These are phyloP conservation scores for Excoecaria agallocha DNA, from an alignment of 345 rosid genomes.

Conservation along the genomic window DNA sequence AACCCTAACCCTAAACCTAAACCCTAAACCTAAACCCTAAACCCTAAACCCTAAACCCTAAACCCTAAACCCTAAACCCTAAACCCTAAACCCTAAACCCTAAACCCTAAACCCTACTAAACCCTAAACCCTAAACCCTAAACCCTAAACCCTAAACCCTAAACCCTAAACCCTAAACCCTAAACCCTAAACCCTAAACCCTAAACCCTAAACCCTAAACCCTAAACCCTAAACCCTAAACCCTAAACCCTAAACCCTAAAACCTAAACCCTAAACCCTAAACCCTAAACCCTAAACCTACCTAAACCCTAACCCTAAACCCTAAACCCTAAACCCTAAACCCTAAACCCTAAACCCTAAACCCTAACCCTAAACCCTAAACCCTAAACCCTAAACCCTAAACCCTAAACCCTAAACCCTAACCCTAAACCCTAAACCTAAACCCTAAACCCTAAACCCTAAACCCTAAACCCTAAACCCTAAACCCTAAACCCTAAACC, in stretches of 20 bases:
- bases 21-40: constrained; percentile 27
- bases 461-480: constrained; percentile 22
- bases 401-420: constrained; percentile 24
- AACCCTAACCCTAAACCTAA: constrained; percentile 29
- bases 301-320: constrained; percentile 17
- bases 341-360: constrained; percentile 19
- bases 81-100: constrained; percentile 25
- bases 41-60: constrained; percentile 26
- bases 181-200: constrained; percentile 25
- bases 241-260: constrained; percentile 23
- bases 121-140: constrained; percentile 22
- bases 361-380: constrained; percentile 13
- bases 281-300: constrained; percentile 19
- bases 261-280: constrained; percentile 22
- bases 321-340: constrained; percentile 20
- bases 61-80: constrained; percentile 26
- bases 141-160: constrained; percentile 16
- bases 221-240: constrained; percentile 23
- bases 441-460: constrained; percentile 20
- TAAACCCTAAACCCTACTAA: constrained; percentile 13
- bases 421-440: constrained; percentile 23
- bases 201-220: constrained; percentile 26
- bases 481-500: constrained; percentile 17
- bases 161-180: constrained; percentile 22
- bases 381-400: constrained; percentile 19